Evolutionary conservation across 148 eudicot species (phyloP).

Genomic region (Amaranthus cruentus): DNA sequence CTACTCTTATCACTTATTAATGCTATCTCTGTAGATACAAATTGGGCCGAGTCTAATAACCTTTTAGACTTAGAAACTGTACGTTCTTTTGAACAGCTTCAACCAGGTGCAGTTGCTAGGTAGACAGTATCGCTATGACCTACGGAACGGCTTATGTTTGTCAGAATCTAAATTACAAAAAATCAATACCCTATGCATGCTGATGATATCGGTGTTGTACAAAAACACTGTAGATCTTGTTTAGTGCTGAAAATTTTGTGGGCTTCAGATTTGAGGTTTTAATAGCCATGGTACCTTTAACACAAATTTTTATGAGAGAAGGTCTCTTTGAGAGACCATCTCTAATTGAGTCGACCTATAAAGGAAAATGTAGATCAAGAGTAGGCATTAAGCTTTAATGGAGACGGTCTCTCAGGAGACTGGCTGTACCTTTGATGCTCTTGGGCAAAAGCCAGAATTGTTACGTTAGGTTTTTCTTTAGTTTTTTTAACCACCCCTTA

Average conservation of each 20-base stretch:
- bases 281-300: background rate
- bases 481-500: background rate
- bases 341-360: too few relatives aligned
- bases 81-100: background rate
- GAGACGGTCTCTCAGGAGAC: too few relatives aligned
- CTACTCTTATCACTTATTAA: too few relatives aligned
- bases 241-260: background rate
- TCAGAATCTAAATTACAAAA: too few relatives aligned
- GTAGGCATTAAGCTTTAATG: too few relatives aligned
- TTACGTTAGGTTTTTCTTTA: background rate
- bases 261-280: background rate
- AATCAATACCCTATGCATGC: background rate
- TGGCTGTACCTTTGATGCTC: too few relatives aligned
- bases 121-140: too few relatives aligned
- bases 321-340: too few relatives aligned
- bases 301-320: background rate
- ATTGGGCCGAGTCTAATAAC: background rate
- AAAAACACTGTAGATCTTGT: too few relatives aligned
- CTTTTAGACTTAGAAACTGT: background rate
- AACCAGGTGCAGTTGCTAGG: background rate
- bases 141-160: too few relatives aligned
- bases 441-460: too few relatives aligned
- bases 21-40: background rate
- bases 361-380: too few relatives aligned
- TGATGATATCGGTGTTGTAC: background rate